Base-by-base conservation (phyloP, 306 rosid genomes). In the Phaseolus lunatus region DNA sequence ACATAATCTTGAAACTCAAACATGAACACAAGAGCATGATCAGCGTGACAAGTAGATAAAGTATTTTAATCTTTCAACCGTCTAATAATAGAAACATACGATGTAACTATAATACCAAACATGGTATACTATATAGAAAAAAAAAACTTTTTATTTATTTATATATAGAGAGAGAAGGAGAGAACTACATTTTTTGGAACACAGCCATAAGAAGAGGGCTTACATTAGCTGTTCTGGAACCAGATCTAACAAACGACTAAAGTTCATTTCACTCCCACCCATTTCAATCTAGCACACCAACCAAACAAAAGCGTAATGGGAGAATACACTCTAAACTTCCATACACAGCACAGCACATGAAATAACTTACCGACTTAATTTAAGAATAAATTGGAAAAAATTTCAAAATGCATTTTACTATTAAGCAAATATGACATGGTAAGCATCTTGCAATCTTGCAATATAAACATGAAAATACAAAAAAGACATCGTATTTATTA, bases 401-500 rank as follows among this genome's bases (percentile, higher is more conserved):
- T 59, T 72, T 68, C 12, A 39, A 59, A 67, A 71, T 59, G 41
- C 62, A 52, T 9, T n/a, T n/a, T 7, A 63, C 12, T 31, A 18
- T 33, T 16, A 76, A 31, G 82, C 33, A 43, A 44, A n/a, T 33
- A 64, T 33, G 57, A 52, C 49, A 44, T 15, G 16, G 49, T 63
- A 63, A 23, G 79, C 27, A 44, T 26, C 57, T 47, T 48, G 68
- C 49, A 74, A 76, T 65, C 64, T 54, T 56, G 73, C 49, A 74
- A 79, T 65, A 69, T 63, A 64, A 85, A 26, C 62, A 79, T 50
- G 59, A 26, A 61, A 41, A 54, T 54, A 56, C 54, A 76, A 58
- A 47, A 13, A 27, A 69, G 77, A 31, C 54, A 61, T 22, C 29
- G 26, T 37, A 45, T 44, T 77, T 87, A 82, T 77, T 77, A 20